phyloP scores from a whole-genome alignment of 2,329 filamentous ascomycete species.

The Neonectria sp. region DNA sequence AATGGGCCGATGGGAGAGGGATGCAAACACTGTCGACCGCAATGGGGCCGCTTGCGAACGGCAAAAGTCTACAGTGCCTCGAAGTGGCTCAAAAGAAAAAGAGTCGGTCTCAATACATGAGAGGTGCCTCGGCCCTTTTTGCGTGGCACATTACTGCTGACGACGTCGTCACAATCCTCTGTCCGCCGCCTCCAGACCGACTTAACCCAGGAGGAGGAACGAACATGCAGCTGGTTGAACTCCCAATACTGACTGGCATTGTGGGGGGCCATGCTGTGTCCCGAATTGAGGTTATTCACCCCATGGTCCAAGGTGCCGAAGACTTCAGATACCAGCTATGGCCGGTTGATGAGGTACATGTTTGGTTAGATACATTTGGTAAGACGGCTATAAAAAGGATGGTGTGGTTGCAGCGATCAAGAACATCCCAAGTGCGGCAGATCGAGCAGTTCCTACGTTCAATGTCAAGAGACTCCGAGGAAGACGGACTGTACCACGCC shows the following conservation, averaged over 20 bases:
- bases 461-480: background rate
- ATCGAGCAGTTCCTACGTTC: slow-evolving; percentile 10
- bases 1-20: slow-evolving; percentile 33
- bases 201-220: slow-evolving; percentile 35
- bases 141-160: slow-evolving; percentile 30
- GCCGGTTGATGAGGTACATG: slow-evolving; percentile 28
- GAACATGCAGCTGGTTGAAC: slow-evolving; percentile 32
- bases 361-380: slow-evolving; percentile 20
- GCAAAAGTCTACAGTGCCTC: background rate
- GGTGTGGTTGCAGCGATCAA: slow-evolving; percentile 3
- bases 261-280: slow-evolving; percentile 25
- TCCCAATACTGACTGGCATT: slow-evolving; percentile 34
- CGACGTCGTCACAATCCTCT: slow-evolving; percentile 33
- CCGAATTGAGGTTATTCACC: slow-evolving; percentile 25
- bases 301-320: slow-evolving; percentile 2
- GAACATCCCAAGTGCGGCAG: background rate
- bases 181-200: slow-evolving; percentile 32
- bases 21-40: slow-evolving; percentile 37
- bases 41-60: slow-evolving; percentile 33
- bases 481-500: background rate
- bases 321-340: slow-evolving; percentile 34
- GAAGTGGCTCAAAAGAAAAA: background rate
- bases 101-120: slow-evolving; percentile 31
- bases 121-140: slow-evolving; percentile 41
- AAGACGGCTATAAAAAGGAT: slow-evolving; percentile 2